Conservation (phyloP, 2,329 filamentous ascomycete species). For the Aspergillus luchuensis region DNA sequence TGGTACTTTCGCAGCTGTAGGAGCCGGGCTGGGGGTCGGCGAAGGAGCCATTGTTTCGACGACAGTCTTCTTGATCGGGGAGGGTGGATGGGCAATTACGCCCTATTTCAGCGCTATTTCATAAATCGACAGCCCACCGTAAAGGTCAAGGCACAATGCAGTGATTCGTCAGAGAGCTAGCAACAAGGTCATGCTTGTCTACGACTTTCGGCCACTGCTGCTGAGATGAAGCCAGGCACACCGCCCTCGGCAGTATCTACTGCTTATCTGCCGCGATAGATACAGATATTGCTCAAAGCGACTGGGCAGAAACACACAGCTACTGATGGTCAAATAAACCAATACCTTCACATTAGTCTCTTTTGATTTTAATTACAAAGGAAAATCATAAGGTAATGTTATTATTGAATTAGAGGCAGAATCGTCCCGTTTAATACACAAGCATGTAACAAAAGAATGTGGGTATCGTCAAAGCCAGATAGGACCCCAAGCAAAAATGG, state of each 20-base stretch:
- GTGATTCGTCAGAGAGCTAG: background rate
- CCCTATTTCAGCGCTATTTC: slow-evolving; percentile 12
- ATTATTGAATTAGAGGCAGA: background rate
- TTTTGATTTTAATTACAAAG: too few relatives aligned
- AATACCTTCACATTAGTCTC: background rate
- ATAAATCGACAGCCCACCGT: slow-evolving; percentile 6
- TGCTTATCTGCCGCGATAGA: background rate
- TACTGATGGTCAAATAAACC: background rate
- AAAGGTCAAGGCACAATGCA: background rate
- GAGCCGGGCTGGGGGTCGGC: slow-evolving; percentile 27
- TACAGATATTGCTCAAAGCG: too few relatives aligned
- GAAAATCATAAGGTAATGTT: background rate
- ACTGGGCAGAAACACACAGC: background rate
- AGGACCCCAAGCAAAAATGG: slow-evolving; percentile 21
- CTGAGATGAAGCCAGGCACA: background rate
- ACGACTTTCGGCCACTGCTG: background rate
- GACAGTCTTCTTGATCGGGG: background rate
- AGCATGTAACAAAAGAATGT: slow-evolving; percentile 27
- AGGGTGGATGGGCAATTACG: slow-evolving; percentile 7
- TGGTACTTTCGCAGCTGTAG: slow-evolving; percentile 27
- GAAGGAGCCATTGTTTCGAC: slow-evolving; percentile 14
- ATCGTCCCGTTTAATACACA: background rate
- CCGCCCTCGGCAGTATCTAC: slow-evolving; percentile 4
- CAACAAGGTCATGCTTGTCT: background rate
- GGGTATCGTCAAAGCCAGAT: slow-evolving; percentile 34